Conservation (phyloP, 2,329 filamentous ascomycete genomes). For the Chaetomiaceae sp. region DNA sequence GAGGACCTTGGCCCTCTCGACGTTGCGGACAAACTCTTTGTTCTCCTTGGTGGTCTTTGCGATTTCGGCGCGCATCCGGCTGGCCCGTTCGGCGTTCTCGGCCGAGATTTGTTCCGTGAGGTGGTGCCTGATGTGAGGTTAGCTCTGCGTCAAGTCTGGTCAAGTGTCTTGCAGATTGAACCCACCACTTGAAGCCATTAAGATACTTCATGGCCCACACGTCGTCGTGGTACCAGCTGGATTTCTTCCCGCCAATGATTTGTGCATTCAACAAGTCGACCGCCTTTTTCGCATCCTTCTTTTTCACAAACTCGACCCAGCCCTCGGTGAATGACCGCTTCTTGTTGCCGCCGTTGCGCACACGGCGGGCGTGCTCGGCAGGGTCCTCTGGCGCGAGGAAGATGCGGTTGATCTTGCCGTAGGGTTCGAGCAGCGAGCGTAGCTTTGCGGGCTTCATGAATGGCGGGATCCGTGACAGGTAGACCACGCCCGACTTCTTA, state of each 20-base stretch:
- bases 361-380: slow-evolving; percentile 58
- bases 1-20: slow-evolving; percentile 75
- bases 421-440: slow-evolving; percentile 67
- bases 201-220: slow-evolving; percentile 82
- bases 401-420: slow-evolving; percentile 71
- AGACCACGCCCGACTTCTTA: slow-evolving; percentile 73
- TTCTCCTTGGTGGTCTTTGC: slow-evolving; percentile 72
- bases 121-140: slow-evolving; percentile 17
- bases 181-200: slow-evolving; percentile 76
- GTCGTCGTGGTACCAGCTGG: slow-evolving; percentile 78
- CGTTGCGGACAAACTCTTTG: slow-evolving; percentile 72
- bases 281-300: slow-evolving; percentile 71
- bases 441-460: slow-evolving; percentile 84
- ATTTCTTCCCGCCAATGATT: slow-evolving; percentile 79
- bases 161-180: slow-evolving; percentile 21
- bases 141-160: neutral
- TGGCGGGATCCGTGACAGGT: slow-evolving; percentile 77
- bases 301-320: slow-evolving; percentile 78
- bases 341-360: slow-evolving; percentile 74
- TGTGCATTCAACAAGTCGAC: slow-evolving; percentile 72
- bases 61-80: slow-evolving; percentile 73
- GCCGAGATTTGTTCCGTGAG: slow-evolving; percentile 64
- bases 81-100: slow-evolving; percentile 75
- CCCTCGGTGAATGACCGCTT: slow-evolving; percentile 78
- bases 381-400: slow-evolving; percentile 76